Evolutionary conservation across 805 yeast genomes (phyloP), one percentile per base, ranked within the genome.

Genomic region (Saccharomycopsis sp.): DNA sequence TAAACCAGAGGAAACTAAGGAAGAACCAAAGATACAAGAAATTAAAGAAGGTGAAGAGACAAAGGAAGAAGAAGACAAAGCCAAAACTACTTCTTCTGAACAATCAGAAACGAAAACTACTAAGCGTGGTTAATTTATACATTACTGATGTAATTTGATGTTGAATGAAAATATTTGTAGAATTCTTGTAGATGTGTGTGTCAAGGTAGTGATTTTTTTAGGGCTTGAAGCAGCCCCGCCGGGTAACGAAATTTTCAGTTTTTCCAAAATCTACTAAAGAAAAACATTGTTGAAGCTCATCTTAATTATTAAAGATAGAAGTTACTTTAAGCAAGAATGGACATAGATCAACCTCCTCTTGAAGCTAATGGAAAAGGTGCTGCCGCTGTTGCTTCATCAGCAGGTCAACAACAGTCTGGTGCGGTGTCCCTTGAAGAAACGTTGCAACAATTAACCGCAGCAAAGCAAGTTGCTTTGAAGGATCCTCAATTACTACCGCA

Each of bases 21-120:
- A 26, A 11, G 21, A 11, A 11, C n/a, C 2, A 19, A 37, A 14
- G 40, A 33, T 9, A 38, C 26, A 19, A 21, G 42, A 9, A 34
- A 6, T 38, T 14, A 5, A 4, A 27, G 17, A 24, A 21, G 19
- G 16, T n/a, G 40, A 37, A 37, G 42, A 9, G 28, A 6, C 16
- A 4, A 9, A 4, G 17, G 41, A 29, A 14, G 40, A 34, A 31
- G 32, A 28, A 17, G 3, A 14, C 28, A 40, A 36, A 16, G 45
- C 40, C n/a, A 29, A 38, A 28, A 42, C 50, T 19, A 32, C 50
- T 4, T 42, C 48, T 24, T 14, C 50, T 32, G 28, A 39, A 26
- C 35, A 41, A n/a, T 31, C 44, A 13, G 52, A 49, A 32, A 49
- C 52, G 19, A 38, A 19, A 8, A 47, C 48, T 38, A 32, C 40